Conservation (phyloP, 2,329 filamentous ascomycete species). For the Orbilia ellipsospora region DNA sequence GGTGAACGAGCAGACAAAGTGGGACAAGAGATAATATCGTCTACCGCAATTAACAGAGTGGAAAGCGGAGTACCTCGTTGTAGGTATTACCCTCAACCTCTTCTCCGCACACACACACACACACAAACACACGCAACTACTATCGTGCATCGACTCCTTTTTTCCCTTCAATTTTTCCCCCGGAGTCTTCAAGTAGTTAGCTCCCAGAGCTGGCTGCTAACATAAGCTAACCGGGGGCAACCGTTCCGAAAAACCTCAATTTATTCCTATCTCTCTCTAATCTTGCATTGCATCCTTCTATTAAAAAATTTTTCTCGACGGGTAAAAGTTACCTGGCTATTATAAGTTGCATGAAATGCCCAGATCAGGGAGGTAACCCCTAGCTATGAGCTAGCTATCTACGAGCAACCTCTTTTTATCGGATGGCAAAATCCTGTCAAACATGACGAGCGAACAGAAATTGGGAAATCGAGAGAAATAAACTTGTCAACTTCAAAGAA, state of each 20-base stretch:
- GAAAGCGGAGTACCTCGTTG: background rate
- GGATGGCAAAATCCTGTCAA: slow-evolving; percentile 32
- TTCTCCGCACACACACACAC: background rate
- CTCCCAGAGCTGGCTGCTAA: slow-evolving; percentile 15
- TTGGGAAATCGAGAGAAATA: slow-evolving; percentile 3
- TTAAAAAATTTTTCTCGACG: slow-evolving; percentile 5
- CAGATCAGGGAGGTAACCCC: slow-evolving; percentile 34
- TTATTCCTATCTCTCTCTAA: slow-evolving; percentile 39
- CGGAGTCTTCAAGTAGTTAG: slow-evolving; percentile 8
- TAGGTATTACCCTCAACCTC: slow-evolving; percentile 41
- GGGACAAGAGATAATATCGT: slow-evolving; percentile 38
- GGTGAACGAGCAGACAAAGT: slow-evolving; percentile 28
- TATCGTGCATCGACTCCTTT: background rate
- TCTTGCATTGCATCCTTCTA: slow-evolving; percentile 10
- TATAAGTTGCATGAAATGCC: slow-evolving; percentile 7
- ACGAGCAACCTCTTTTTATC: background rate
- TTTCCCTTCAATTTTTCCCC: slow-evolving; percentile 2
- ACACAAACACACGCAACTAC: slow-evolving; percentile 1
- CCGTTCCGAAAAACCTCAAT: slow-evolving; percentile 35
- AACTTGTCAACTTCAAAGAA: slow-evolving; percentile 23
- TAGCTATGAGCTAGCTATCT: slow-evolving; percentile 6
- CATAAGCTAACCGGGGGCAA: slow-evolving; percentile 16
- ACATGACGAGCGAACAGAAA: slow-evolving; percentile 34
- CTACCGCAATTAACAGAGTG: slow-evolving; percentile 16
- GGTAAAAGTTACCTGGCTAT: slow-evolving; percentile 17